Conservation (phyloP, 108 stramenopile species). For the Pelagomonas calceolata region DNA sequence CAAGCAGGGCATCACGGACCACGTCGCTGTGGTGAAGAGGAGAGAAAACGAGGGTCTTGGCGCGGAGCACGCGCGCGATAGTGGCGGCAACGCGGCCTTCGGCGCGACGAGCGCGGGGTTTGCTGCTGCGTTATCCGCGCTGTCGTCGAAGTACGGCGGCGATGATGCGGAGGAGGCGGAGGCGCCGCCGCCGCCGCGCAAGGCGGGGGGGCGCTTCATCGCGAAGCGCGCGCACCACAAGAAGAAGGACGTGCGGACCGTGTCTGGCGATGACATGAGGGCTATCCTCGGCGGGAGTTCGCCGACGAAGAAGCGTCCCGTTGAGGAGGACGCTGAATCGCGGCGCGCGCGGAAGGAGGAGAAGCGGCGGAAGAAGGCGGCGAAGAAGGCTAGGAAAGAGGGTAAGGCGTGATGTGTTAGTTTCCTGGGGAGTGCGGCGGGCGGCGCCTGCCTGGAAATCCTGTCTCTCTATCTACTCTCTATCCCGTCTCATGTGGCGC, state of each 20-base stretch:
- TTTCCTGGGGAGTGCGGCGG: too few relatives aligned
- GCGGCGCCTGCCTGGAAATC: too few relatives aligned
- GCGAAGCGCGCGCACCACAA: conserved; percentile 15
- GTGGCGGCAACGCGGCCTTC: conserved; percentile 32
- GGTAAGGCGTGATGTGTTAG: too few relatives aligned
- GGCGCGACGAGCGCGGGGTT: conserved; percentile 27
- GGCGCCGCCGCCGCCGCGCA: background rate
- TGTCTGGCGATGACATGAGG: conserved; percentile 18
- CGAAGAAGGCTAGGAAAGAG: too few relatives aligned
- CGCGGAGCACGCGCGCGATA: conserved; percentile 11
- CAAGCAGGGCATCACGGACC: conserved; percentile 34
- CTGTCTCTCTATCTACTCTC: too few relatives aligned
- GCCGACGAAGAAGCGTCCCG: conserved; percentile 7
- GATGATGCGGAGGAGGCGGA: conserved; percentile 3
- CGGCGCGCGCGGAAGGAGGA: background rate
- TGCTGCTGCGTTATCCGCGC: conserved; percentile 27
- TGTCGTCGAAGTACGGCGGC: conserved; percentile 22
- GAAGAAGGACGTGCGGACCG: conserved; percentile 23
- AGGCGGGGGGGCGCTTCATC: background rate
- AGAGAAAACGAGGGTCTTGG: conserved; percentile 37
- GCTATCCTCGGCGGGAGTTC: conserved; percentile 27
- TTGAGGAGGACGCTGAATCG: background rate
- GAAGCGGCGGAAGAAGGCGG: too few relatives aligned
- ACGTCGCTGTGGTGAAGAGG: conserved; percentile 39
- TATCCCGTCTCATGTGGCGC: too few relatives aligned